Evolutionary conservation across 31 red algal species (phyloP).

Genomic region (Bonnemaisonia californica): DNA sequence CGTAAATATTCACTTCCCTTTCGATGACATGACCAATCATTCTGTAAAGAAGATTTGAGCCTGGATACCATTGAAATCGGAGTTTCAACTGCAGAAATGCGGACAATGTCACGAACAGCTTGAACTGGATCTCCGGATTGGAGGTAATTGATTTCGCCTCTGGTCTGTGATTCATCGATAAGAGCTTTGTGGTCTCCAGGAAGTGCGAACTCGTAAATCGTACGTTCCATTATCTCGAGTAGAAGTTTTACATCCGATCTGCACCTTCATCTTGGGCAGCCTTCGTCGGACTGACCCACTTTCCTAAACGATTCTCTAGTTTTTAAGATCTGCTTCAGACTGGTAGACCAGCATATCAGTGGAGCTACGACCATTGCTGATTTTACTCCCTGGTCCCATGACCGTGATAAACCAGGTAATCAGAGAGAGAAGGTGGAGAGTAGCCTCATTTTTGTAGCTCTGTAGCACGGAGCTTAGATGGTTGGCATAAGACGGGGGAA

Average conservation of each 20-base stretch:
- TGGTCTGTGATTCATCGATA: conserved; percentile 6
- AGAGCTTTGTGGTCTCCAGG: not conserved
- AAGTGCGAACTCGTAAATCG: not conserved
- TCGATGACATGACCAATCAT: not conserved
- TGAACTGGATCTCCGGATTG: conserved; percentile 15
- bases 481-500: too few relatives aligned
- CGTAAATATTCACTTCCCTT: not conserved
- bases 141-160: not conserved
- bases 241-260: not conserved
- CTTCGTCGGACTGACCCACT: too few relatives aligned
- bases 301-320: too few relatives aligned
- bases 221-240: conserved; percentile 5
- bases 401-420: too few relatives aligned
- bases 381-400: too few relatives aligned
- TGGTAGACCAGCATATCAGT: too few relatives aligned
- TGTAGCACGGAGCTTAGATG: too few relatives aligned
- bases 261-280: conserved; percentile 19
- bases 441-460: too few relatives aligned
- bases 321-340: too few relatives aligned
- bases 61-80: conserved; percentile 12
- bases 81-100: conserved; percentile 5
- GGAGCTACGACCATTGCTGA: too few relatives aligned
- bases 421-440: too few relatives aligned
- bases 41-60: conserved; percentile 20
- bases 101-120: conserved; percentile 11